A percentile compares a stretch with the other conserved stretches of the same genome.
phyloP scores from a whole-genome alignment of 768 basidiomycete species.

The Filobasidium floriforme region DNA sequence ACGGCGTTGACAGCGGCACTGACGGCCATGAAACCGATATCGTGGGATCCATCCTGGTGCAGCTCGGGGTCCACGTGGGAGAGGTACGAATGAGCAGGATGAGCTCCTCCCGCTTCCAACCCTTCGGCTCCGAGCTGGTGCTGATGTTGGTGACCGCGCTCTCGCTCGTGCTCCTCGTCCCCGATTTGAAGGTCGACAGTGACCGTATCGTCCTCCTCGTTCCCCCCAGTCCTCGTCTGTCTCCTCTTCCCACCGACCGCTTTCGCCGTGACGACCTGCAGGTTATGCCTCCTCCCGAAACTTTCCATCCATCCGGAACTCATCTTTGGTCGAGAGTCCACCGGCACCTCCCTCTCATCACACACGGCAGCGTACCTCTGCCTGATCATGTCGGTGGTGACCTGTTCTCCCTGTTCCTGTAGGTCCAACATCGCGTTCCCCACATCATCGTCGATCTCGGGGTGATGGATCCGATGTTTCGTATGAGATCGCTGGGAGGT shows the following conservation, averaged over 20 bases:
- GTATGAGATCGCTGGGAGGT: background rate
- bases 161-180: too few species aligned
- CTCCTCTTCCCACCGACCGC: background rate
- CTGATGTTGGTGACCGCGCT: too few species aligned
- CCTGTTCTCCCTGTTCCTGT: background rate
- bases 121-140: too few species aligned
- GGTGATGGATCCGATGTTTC: background rate
- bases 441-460: background rate
- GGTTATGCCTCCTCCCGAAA: background rate
- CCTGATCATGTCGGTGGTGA: constrained; percentile 1
- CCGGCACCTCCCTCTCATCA: background rate
- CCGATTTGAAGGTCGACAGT: too few species aligned
- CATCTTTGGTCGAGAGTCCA: background rate
- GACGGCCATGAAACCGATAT: background rate
- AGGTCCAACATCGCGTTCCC: background rate
- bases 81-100: too few species aligned
- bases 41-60: background rate
- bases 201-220: too few species aligned
- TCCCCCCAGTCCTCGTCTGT: background rate
- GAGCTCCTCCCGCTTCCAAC: too few species aligned
- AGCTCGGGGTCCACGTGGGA: too few species aligned
- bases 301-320: constrained; percentile 1
- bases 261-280: background rate
- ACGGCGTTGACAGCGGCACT: background rate
- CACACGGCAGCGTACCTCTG: background rate